phyloP scores from a whole-genome alignment of 1,139 yeast genomes.

The Yamadazyma atlantica region DNA sequence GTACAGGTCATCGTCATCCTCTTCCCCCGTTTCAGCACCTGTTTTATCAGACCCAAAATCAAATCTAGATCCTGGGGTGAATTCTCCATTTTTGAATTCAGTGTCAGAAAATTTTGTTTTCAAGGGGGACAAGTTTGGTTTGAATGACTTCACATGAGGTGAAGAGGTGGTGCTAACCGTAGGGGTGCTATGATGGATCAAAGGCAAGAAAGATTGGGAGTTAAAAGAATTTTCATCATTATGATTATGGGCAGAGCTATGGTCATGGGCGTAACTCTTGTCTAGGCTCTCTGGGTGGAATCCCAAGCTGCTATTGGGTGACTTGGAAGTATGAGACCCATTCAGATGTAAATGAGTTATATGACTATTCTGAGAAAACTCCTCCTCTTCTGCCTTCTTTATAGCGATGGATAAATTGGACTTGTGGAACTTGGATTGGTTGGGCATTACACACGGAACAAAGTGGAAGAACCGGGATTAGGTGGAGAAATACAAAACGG shows the following conservation, averaged over 20 bases:
- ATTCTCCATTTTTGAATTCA: slow-evolving; percentile 10
- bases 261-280: not conserved
- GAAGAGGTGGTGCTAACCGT: slow-evolving; percentile 28
- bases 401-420: slow-evolving; percentile 49
- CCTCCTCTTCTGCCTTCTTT: slow-evolving; percentile 39
- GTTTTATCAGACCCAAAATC: slow-evolving; percentile 16
- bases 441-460: slow-evolving; percentile 32
- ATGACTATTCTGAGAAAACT: slow-evolving; percentile 12
- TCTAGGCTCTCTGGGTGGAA: slow-evolving; percentile 4
- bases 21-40: not conserved
- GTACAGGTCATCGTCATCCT: slow-evolving; percentile 1
- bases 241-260: slow-evolving; percentile 6
- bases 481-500: no score
- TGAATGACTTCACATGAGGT: slow-evolving; percentile 27
- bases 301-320: slow-evolving; percentile 8
- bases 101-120: slow-evolving; percentile 31
- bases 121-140: slow-evolving; percentile 39
- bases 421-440: slow-evolving; percentile 26
- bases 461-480: no score
- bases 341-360: slow-evolving; percentile 5
- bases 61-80: slow-evolving; percentile 16
- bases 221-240: slow-evolving; percentile 9
- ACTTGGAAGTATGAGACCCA: slow-evolving; percentile 5
- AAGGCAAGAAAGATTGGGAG: slow-evolving; percentile 21
- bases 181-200: slow-evolving; percentile 26